Evolutionary conservation across 768 basidiomycete genomes (phyloP).

Genomic region (Boletales sp.): DNA sequence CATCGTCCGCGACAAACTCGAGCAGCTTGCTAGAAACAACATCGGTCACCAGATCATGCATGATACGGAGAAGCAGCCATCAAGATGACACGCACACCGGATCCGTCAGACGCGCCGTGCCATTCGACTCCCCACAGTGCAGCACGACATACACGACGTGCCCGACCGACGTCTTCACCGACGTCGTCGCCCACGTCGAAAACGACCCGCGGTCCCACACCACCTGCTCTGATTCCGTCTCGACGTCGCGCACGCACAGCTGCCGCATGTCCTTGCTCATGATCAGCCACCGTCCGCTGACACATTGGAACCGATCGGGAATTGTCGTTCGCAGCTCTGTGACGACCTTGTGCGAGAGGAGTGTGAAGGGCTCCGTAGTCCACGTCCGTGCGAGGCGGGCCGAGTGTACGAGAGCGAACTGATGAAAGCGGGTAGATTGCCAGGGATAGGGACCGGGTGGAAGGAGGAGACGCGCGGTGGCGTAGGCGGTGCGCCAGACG

Average conservation of each 20-base stretch:
- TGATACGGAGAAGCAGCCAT: background rate
- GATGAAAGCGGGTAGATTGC: conserved; percentile 16
- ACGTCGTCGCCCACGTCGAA: conserved; percentile 6
- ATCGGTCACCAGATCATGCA: background rate
- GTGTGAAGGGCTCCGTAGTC: conserved; percentile 11
- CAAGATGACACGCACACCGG: conserved; percentile 11
- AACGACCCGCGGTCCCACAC: conserved; percentile 15
- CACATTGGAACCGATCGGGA: conserved; percentile 11
- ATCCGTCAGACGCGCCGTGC: conserved; percentile 4
- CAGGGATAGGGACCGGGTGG: conserved; percentile 19
- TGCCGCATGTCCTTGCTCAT: conserved; percentile 12
- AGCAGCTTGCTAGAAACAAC: conserved; percentile 11
- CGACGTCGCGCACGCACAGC: conserved; percentile 10
- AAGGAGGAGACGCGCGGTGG: conserved; percentile 9
- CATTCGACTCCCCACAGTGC: background rate
- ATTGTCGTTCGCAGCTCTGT: conserved; percentile 6
- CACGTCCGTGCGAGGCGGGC: conserved; percentile 11
- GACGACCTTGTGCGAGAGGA: conserved; percentile 2
- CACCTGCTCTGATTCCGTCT: conserved; percentile 10
- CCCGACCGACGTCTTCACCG: conserved; percentile 4
- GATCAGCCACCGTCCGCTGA: conserved; percentile 19
- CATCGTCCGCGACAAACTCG: conserved; percentile 15
- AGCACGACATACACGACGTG: conserved; percentile 17
- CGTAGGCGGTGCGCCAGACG: conserved; percentile 14
- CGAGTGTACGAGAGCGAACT: conserved; percentile 17